A percentile compares a stretch with the other conserved stretches of the same genome.
phyloP scores from a whole-genome alignment of 2,329 filamentous ascomycete species.

The Hymenoscyphus linearis region DNA sequence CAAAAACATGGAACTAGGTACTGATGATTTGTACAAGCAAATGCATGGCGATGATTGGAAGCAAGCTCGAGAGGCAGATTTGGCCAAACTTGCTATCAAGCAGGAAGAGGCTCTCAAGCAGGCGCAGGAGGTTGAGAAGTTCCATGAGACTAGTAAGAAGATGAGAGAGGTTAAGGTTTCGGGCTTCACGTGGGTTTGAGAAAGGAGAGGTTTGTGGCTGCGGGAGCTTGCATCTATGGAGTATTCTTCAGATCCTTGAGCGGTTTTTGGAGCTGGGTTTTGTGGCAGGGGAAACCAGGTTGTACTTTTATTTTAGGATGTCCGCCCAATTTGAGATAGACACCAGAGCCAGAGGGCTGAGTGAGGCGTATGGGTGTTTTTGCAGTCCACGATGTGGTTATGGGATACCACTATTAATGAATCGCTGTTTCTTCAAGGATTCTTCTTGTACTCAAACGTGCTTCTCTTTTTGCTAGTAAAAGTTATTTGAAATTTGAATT shows the following conservation, averaged over 20 bases:
- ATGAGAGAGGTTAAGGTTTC: constrained; percentile 20
- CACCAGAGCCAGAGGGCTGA: not conserved
- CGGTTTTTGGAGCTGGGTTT: not conserved
- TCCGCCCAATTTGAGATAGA: not conserved
- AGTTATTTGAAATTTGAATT: no score
- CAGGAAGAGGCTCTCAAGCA: constrained; percentile 17
- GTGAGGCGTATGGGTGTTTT: not conserved
- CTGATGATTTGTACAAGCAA: constrained; percentile 26
- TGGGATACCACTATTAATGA: not conserved
- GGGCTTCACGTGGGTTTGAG: constrained; percentile 23
- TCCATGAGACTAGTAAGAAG: constrained; percentile 12
- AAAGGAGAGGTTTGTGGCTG: not conserved
- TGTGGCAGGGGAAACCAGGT: no score
- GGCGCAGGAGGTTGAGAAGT: constrained; percentile 13
- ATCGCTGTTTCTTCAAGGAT: no score
- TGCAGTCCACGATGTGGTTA: not conserved
- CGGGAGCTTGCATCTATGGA: no score
- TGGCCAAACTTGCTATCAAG: constrained; percentile 11
- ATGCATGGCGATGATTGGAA: constrained; percentile 27
- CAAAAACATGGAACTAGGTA: constrained; percentile 23
- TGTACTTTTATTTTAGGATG: no score
- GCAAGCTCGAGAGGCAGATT: constrained; percentile 18
- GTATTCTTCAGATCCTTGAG: not conserved
- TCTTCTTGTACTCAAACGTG: no score
- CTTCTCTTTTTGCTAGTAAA: no score